Percentiles rank a stretch among this genome's conserved stretches.
Conservation (phyloP, 2,329 filamentous ascomycete genomes). For the Clonostachys sp. region DNA sequence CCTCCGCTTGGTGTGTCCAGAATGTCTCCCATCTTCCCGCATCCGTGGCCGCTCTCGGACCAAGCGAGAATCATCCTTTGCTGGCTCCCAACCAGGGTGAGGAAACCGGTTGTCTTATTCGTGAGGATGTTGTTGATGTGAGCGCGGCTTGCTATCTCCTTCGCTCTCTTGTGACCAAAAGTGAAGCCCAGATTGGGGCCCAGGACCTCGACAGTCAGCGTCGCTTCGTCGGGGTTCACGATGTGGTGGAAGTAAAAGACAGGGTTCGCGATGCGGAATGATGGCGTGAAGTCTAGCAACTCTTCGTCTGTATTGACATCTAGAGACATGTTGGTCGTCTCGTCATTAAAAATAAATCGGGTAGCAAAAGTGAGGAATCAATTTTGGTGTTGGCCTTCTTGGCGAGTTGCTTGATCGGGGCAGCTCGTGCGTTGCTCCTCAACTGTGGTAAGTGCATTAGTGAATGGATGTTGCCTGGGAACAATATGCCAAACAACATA, state of each 20-base stretch:
- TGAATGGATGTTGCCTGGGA: no score
- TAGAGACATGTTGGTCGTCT: no score
- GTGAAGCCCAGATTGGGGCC: constrained; percentile 21
- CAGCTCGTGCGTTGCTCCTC: no score
- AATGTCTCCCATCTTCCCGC: constrained; percentile 17
- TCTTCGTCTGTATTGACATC: no score
- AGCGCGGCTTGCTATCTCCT: background rate
- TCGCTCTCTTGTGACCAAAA: constrained; percentile 18
- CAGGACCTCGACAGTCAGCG: constrained; percentile 19
- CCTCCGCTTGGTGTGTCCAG: constrained; percentile 10
- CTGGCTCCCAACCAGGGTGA: constrained; percentile 11
- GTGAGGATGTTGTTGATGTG: constrained; percentile 8
- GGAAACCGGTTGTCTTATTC: constrained; percentile 24
- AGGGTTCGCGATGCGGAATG: constrained; percentile 7
- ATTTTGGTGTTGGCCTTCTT: no score
- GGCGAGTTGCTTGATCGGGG: no score
- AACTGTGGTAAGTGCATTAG: no score
- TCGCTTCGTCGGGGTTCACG: constrained; percentile 12
- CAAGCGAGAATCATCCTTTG: constrained; percentile 19
- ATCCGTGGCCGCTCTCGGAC: constrained; percentile 26
- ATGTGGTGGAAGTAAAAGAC: constrained; percentile 24
- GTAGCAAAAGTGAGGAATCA: no score
- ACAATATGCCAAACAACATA: no score
- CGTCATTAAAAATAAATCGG: no score
- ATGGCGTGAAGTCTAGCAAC: constrained; percentile 11